Evolutionary conservation across 2,329 filamentous ascomycete species (phyloP), one percentile per base, ranked within the genome.

Genomic region (Cryphonectria radicalis): DNA sequence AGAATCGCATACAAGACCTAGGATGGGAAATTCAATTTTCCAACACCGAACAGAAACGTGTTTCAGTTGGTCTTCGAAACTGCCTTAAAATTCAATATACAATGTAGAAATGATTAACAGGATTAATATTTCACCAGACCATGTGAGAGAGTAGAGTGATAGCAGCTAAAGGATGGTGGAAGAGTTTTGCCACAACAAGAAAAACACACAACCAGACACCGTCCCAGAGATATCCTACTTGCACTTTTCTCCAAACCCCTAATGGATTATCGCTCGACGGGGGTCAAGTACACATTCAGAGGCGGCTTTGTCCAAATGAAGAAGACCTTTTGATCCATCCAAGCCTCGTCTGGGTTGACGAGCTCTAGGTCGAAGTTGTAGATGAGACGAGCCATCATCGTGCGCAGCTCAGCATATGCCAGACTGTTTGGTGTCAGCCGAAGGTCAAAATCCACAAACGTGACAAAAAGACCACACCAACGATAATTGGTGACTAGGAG

Each of bases 351-450:
- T n/a, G 81, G 78, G 5, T 82, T 76, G 0, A 78, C 79, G 40
- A 86, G 76, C 55, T 77, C 75, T 71, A 86, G 70, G 70, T 88
- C 85, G 74, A 87, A 88, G 65, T 84, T 84, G 76, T 80, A 87
- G 0, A 88, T 73, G 6, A 88, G 74, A 2, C 81, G 81, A 0
- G 83, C 81, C 8, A 88, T 75, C 53, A 87, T 83, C 6, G 86
- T 76, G 5, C 85, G 80, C 80, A 87, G 84, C 74, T 88, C 85
- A 28, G 82, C 79, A 66, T 85, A 85, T 3, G 85, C 85, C 53
- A 88, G 78, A 70, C 84, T 86, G 62, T 57, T 14, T 0, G 8
- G 43, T 66, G 10, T 14, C 22, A 5, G 13, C 37, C 11, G 7
- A 4, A 7, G 19, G 11, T n/a, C 8, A 25, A 11, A 6, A 3